A percentile compares a stretch with the other conserved stretches of the same genome.
Evolutionary conservation across 202 grass and related monocot genomes (phyloP).

Genomic region (Bolboschoenoplectus hybrid): DNA sequence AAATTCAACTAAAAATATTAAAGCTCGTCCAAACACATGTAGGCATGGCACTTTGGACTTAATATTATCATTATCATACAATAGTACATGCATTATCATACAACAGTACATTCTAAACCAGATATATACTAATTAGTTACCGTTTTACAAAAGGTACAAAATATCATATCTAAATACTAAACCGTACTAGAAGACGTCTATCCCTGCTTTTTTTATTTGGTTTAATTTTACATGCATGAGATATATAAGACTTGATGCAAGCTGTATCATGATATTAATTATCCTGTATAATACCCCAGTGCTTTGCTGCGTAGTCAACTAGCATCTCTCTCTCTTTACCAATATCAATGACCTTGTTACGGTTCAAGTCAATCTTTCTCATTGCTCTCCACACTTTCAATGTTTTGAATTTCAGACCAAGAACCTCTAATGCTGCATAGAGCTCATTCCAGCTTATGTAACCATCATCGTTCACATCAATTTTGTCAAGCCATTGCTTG

Average conservation of each 20-base stretch:
- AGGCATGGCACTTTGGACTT: too few relatives aligned
- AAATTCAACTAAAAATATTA: too few relatives aligned
- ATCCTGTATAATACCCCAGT: conserved; percentile 29
- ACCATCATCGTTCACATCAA: conserved; percentile 36
- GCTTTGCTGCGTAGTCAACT: conserved; percentile 26
- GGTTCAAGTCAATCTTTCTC: conserved; percentile 24
- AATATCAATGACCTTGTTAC: conserved; percentile 30
- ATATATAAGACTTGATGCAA: neutral
- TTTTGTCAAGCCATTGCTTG: conserved; percentile 20
- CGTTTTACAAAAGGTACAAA: neutral
- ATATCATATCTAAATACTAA: neutral
- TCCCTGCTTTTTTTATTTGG: neutral
- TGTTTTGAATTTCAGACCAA: conserved; percentile 27
- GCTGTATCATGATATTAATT: conserved; percentile 4
- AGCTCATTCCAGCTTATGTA: conserved; percentile 38
- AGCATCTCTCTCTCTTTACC: conserved; percentile 27
- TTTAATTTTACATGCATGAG: neutral
- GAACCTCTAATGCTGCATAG: neutral
- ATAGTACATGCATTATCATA: too few relatives aligned
- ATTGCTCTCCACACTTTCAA: conserved; percentile 38
- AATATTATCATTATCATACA: too few relatives aligned
- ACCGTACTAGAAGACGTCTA: neutral
- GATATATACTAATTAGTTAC: neutral
- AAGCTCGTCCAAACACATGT: too few relatives aligned
- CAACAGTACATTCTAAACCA: neutral